Base-by-base conservation (phyloP, 2,329 filamentous ascomycete species). In the Diplodia seriata region DNA sequence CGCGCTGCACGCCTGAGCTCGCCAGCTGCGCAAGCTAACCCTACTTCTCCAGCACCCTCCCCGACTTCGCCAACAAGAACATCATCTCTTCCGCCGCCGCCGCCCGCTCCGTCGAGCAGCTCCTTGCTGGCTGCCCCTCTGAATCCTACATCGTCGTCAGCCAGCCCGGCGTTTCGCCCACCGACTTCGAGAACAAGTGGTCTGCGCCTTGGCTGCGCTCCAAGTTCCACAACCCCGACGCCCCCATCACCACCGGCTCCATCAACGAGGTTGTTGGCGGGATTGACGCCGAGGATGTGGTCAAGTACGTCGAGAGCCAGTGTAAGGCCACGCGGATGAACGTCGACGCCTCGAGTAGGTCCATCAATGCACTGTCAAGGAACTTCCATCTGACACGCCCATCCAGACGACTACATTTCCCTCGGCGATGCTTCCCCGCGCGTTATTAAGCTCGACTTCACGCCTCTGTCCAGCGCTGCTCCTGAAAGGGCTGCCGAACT, bases 111-210 rank as follows among this genome's bases (percentile, higher is more conserved):
- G 68, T 87, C 15, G 77, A 77, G 59, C 76, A 77, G 20, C 78
- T 78, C 33, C 85, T 97, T 31, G 82, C 84, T 49, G 79, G 81
- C 66, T 97, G 93, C 79, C 90, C 90, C 2, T 93, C 91, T 23
- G 85, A 89, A 62, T 86, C 86, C 72, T 97, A 97, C 80, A 82
- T 96, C 68, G 78, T 97, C 71, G 86, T 96, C 70, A 87, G 88
- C 36, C 93, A 97, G 76, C 89, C 91, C 12, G 90, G 91, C 72
- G 84, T 93, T 68, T 88, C 89, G 72, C 86, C 88, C 51, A 82
- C 84, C 70, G 92, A 97, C 77, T 89, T 94, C 73, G 80, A 81
- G 71, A 80, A 82, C 73, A 76, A 80, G 78, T 76, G 78, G 76
- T 81, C 82, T 70, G 83, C 83, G 72, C 86, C 83, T 75, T 85